These are phyloP conservation scores for Lipomyces chichibuensis DNA, from an alignment of 805 yeast species.

Conservation along the genomic window DNA sequence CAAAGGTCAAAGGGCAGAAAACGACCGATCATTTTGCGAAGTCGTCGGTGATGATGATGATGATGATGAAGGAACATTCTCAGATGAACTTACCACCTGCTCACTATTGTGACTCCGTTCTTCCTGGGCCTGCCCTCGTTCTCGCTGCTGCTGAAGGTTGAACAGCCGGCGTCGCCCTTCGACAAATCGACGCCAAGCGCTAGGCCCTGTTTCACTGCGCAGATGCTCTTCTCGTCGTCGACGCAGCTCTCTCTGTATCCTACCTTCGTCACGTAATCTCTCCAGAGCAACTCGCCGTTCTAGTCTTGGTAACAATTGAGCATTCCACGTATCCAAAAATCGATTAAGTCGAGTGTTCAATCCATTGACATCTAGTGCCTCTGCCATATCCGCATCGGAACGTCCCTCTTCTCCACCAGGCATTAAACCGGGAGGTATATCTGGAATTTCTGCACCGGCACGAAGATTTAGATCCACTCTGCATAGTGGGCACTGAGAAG, in stretches of 20 bases:
- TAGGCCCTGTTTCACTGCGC: constrained; percentile 20
- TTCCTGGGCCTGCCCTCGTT: constrained; percentile 18
- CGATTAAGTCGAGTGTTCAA: constrained; percentile 37
- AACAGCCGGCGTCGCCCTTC: constrained; percentile 30
- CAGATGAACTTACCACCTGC: not conserved
- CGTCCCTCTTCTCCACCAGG: not conserved
- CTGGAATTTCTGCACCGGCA: constrained; percentile 32
- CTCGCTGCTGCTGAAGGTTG: constrained; percentile 27
- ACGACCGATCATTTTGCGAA: not conserved
- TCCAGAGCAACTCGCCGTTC: constrained; percentile 39
- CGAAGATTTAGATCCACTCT: constrained; percentile 58
- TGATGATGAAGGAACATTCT: not conserved
- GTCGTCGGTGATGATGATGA: not conserved
- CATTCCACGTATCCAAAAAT: constrained; percentile 42
- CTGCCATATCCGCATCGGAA: not conserved
- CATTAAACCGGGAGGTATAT: constrained; percentile 26
- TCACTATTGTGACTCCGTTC: constrained; percentile 6
- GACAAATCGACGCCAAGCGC: constrained; percentile 34
- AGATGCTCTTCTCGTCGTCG: constrained; percentile 22
- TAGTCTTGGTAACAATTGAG: constrained; percentile 41
- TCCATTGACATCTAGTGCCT: constrained; percentile 10
- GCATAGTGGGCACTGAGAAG: constrained; percentile 85
- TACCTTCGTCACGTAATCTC: constrained; percentile 40
- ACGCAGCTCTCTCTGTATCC: constrained; percentile 29
- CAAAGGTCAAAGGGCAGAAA: not conserved